Percentiles rank a stretch among this genome's conserved stretches.
Evolutionary conservation across 1,139 yeast genomes (phyloP).

Genomic region (Blastobotrys buckinghamii): DNA sequence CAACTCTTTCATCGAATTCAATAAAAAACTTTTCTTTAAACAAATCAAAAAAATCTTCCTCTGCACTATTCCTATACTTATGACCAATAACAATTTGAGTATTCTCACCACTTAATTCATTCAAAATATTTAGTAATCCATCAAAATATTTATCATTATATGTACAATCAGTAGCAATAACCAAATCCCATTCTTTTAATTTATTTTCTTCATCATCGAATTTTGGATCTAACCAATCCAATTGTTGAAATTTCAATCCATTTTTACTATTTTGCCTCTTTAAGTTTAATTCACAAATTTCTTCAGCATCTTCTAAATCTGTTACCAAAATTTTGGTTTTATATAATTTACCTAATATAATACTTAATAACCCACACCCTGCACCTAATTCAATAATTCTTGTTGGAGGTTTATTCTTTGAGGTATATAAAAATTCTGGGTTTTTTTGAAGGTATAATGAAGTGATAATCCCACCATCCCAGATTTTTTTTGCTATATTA

Average conservation of each 20-base stretch:
- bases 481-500: constrained; percentile 26
- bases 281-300: constrained; percentile 23
- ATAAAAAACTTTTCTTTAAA: constrained; percentile 4
- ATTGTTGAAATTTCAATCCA: constrained; percentile 8
- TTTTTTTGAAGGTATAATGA: constrained; percentile 5
- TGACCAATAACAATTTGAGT: constrained; percentile 25
- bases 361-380: constrained; percentile 29
- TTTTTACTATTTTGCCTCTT: constrained; percentile 12
- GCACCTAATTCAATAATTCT: constrained; percentile 27
- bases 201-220: background rate
- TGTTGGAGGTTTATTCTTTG: constrained; percentile 3
- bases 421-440: background rate
- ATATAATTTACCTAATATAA: constrained; percentile 20
- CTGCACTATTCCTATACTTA: constrained; percentile 16
- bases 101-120: constrained; percentile 12
- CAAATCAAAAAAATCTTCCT: constrained; percentile 8
- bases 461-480: constrained; percentile 25
- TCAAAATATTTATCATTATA: constrained; percentile 28
- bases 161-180: constrained; percentile 30
- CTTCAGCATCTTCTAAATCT: constrained; percentile 27
- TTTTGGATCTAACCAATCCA: constrained; percentile 16
- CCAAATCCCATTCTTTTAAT: constrained; percentile 24
- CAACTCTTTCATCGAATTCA: constrained; percentile 3
- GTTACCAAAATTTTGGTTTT: constrained; percentile 19
- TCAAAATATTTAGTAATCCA: constrained; percentile 21